Evolutionary conservation across 495 filamentous ascomycete species (phyloP).

Genomic region (Saxispiralis lemnorum): DNA sequence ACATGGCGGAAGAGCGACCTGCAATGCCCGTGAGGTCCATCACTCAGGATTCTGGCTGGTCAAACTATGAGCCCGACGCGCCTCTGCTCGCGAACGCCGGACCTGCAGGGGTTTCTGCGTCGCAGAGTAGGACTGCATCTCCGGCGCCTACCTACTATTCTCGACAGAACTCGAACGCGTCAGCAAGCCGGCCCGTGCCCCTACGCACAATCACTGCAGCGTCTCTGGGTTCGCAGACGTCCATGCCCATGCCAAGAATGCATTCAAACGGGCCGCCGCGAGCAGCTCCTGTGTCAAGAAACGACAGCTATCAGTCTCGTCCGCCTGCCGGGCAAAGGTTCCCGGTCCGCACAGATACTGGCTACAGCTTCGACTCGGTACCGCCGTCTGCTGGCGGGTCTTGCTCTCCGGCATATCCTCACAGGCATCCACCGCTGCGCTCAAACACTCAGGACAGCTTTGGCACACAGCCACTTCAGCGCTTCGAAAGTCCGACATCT

Average conservation of each 20-base stretch:
- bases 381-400: constrained; percentile 2
- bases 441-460: constrained; percentile 9
- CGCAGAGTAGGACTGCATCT: constrained; percentile 8
- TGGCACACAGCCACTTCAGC: neutral
- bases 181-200: constrained; percentile 5
- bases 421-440: constrained; percentile 3
- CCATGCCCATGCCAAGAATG: constrained; percentile 4
- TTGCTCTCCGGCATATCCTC: neutral
- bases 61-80: constrained; percentile 38
- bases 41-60: constrained; percentile 30
- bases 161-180: constrained; percentile 9
- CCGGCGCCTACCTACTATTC: constrained; percentile 16
- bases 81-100: constrained; percentile 42
- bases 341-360: constrained; percentile 12
- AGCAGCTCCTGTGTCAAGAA: constrained; percentile 3
- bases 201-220: constrained; percentile 6
- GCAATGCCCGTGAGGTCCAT: constrained; percentile 23
- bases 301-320: constrained; percentile 1
- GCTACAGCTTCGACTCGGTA: constrained; percentile 12
- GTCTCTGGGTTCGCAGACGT: neutral
- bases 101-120: constrained; percentile 34
- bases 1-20: constrained; percentile 22
- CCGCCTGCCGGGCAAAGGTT: constrained; percentile 3
- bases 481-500: constrained; percentile 7
- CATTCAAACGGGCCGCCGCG: constrained; percentile 2